Evolutionary conservation across 345 rosid genomes (phyloP).

Genomic region (Brassica nigra): DNA sequence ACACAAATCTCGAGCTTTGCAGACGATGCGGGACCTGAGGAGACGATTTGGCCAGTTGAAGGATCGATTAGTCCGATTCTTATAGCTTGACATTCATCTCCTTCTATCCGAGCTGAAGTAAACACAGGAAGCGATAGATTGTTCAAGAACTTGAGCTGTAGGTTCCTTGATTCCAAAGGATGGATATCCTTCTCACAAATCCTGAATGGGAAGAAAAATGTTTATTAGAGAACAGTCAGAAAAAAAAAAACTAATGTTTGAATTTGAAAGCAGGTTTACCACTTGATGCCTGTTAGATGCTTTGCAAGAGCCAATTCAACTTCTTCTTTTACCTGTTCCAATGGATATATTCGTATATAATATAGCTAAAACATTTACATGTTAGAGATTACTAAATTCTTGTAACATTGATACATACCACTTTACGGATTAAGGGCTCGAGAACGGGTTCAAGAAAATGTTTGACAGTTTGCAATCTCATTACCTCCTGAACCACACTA

Average conservation of each 20-base stretch:
- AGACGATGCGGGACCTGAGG: constrained; percentile 66
- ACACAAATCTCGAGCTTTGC: constrained; percentile 85
- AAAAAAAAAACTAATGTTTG: neutral
- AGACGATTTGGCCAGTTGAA: constrained; percentile 58
- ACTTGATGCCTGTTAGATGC: constrained; percentile 61
- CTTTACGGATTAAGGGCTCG: constrained; percentile 93
- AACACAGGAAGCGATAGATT: constrained; percentile 83
- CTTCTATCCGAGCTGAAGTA: constrained; percentile 92
- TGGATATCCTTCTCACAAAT: constrained; percentile 64
- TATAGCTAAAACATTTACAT: neutral
- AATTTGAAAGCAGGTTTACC: constrained; percentile 46
- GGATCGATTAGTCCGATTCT: constrained; percentile 74
- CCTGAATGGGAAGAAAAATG: constrained; percentile 37
- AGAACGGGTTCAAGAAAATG: constrained; percentile 80
- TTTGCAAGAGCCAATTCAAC: constrained; percentile 81
- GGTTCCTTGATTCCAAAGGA: constrained; percentile 59
- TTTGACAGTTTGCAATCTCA: constrained; percentile 71
- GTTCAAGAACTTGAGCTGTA: constrained; percentile 70
- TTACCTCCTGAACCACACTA: constrained; percentile 94
- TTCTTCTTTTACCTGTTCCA: constrained; percentile 90
- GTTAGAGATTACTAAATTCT: neutral
- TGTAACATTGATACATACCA: constrained; percentile 54
- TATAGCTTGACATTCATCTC: constrained; percentile 65
- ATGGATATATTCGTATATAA: neutral
- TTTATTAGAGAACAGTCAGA: neutral